Base-by-base conservation (phyloP, 257 asterid species). In the Plantago elongata region DNA sequence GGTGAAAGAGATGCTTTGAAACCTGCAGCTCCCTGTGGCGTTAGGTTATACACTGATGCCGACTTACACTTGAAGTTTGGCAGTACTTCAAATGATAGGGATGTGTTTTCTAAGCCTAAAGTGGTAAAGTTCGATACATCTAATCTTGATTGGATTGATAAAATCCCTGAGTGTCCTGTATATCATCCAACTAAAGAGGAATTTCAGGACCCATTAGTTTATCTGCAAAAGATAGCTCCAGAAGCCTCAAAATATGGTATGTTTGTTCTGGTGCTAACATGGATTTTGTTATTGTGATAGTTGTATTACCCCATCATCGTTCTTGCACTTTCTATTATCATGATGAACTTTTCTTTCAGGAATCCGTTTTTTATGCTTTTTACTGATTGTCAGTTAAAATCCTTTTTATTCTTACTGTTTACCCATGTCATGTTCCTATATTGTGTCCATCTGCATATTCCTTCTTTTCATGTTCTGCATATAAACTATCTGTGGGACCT, bases 211-310 rank as follows among this genome's bases (percentile, higher is more conserved):
- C 99, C 99, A 58, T 69, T 93, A 69, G 80, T 81, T 58, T 93
- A 81, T 83, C 72, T 93, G 71, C 96, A 82, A 74, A 93, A 85
- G 83, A 89, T 93, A 63, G 95, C 99, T 68, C 97, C 95, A 34
- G 96, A 85, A 73, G 99, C 99, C 69, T 89, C 95, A 5, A 86
- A 78, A 92, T 85, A 81, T 72, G 99, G 99, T 89, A 81, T 67
- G 51, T 42, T 52, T 51, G 3, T 56, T 11, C 49, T 62, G 45
- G 27, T 22, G 27, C 27, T 22, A 22, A 22, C 27, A 22, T 22
- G 27, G 27, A 22, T 22, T 22, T 22, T 22, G 27, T 22, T 22
- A 22, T 22, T 22, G 27, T 22, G 2, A 22, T 22, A 22, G 1
- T 22, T 22, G 27, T 22, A 1, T 22, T 22, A 22, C 27, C 27